Base-by-base conservation (phyloP, 1,284 basidiomycete genomes). In the Rhodotorula sp. region DNA sequence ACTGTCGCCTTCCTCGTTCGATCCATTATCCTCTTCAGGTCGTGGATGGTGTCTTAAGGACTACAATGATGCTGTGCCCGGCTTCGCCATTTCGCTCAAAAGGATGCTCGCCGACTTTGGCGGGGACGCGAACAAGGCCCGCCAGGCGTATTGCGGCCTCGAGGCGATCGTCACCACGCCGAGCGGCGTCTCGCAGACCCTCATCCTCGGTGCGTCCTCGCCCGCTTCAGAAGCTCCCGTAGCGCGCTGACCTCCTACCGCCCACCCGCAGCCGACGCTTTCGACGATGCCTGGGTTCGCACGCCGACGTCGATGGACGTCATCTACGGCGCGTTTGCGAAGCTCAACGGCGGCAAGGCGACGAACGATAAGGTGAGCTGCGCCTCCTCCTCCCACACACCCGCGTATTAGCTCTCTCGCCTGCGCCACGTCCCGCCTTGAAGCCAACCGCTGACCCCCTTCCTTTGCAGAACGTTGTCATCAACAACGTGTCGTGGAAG, bases 71-170 rank as follows among this genome's bases (percentile, higher is more conserved):
- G 48, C 64, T 44, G 59, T 61, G 2, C 68, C 68, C 6, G 71
- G 69, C 27, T 72, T 77, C 27, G 73, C 75, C 5, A 67, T 71
- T 22, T 72, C 70, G 21, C 48, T 72, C 66, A 46, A 32, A 9
- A 73, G 69, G 5, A 75, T 76, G 75, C 63, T 69, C 21, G 25
- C 51, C 34, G 71, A 69, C 53, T 76, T 69, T 55, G 64, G 63
- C 21, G 59, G 66, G 27, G 61, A 75, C 48, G 58, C 60, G 21
- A 57, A 36, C 10, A 61, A 48, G 22, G 73, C 76, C 13, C 65
- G 62, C 10, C 66, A 57, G 41, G 73, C 65, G 3, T 75, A 72
- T 41, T 77, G 76, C 53, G 76, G 76, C 21, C 67, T 74, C 22
- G 71, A 73, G 34, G 70, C 66, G 8, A 15, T 29, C 6, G 66